These are phyloP conservation scores for Schizochytrium sp. DNA, from an alignment of 108 stramenopile genomes.

Conservation along the genomic window DNA sequence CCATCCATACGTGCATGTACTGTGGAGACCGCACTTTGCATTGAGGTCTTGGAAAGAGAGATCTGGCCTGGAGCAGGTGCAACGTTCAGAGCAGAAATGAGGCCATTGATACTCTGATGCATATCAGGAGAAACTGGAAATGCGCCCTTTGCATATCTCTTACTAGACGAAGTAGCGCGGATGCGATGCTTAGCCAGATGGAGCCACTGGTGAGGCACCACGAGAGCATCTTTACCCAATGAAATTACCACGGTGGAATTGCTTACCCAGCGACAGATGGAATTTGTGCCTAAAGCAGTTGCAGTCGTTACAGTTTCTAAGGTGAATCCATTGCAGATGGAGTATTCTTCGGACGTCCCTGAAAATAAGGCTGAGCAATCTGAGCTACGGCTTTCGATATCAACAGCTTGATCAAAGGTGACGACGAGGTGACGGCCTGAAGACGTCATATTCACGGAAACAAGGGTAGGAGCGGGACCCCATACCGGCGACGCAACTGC, in stretches of 20 bases:
- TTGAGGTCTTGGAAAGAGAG: not conserved
- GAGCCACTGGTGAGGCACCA: not conserved
- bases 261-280: not conserved
- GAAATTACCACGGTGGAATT: not conserved
- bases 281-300: not conserved
- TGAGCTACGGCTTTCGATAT: not conserved
- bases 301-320: not conserved
- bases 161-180: not conserved
- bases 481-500: not conserved
- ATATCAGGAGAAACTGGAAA: not conserved
- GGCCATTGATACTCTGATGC: not conserved
- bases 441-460: slow-evolving; percentile 6
- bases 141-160: not conserved
- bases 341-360: slow-evolving; percentile 21
- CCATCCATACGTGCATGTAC: not conserved
- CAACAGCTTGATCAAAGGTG: not conserved
- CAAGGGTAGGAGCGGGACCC: not conserved
- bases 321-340: not conserved
- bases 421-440: slow-evolving; percentile 32
- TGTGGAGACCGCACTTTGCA: not conserved
- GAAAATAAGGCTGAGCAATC: slow-evolving; percentile 2
- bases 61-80: not conserved
- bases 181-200: slow-evolving; percentile 29
- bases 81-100: not conserved
- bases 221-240: not conserved